A percentile compares a stretch with the other conserved stretches of the same genome.
These are phyloP conservation scores for Lactifluus volemus DNA, from an alignment of 768 basidiomycete genomes.

Conservation along the genomic window DNA sequence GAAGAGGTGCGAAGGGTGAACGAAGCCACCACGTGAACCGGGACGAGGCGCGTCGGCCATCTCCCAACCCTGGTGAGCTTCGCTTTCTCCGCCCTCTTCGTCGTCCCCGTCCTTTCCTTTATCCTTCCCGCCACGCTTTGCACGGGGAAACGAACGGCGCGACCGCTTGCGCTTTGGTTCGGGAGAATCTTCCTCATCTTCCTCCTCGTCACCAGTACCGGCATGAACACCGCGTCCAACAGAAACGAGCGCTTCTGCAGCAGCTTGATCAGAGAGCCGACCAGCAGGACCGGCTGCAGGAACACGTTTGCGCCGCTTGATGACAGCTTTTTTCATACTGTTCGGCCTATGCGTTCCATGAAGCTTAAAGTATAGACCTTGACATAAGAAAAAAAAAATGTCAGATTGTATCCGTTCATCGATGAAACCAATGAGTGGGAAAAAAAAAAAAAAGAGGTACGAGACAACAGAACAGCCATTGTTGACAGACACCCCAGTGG, in stretches of 20 bases:
- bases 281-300: constrained; percentile 61
- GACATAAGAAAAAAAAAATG: constrained; percentile 21
- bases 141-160: constrained; percentile 26
- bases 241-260: constrained; percentile 81
- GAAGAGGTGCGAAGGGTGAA: constrained; percentile 16
- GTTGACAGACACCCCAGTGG: not conserved
- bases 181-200: constrained; percentile 32
- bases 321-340: constrained; percentile 98
- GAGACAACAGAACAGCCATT: not conserved
- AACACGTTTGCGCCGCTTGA: constrained; percentile 96
- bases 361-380: constrained; percentile 96
- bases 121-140: constrained; percentile 19
- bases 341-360: constrained; percentile 96
- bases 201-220: constrained; percentile 37
- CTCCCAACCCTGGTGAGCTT: constrained; percentile 14
- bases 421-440: not conserved
- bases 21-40: constrained; percentile 14
- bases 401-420: constrained; percentile 1
- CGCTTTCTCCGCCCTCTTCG: constrained; percentile 19
- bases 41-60: constrained; percentile 10
- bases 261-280: constrained; percentile 75
- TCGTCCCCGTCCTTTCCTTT: constrained; percentile 24
- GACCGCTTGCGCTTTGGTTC: constrained; percentile 52
- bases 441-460: not conserved
- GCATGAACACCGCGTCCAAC: constrained; percentile 50